A percentile compares a stretch with the other conserved stretches of the same genome.
These are phyloP conservation scores for Phylloporus scabripes DNA, from an alignment of 768 basidiomycete genomes.

Conservation along the genomic window DNA sequence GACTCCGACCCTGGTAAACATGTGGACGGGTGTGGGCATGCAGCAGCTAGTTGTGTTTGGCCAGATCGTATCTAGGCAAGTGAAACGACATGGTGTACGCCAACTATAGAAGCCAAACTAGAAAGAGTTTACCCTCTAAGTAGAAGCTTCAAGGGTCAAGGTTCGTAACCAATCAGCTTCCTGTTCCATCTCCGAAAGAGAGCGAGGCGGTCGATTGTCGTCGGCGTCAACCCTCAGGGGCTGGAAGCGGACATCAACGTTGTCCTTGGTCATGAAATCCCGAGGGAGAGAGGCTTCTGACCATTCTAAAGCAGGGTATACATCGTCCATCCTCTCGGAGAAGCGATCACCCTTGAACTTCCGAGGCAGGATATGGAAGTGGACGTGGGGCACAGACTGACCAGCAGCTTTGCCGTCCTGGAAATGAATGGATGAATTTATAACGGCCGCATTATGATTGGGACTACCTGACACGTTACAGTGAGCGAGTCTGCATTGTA, in stretches of 20 bases:
- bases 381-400: conserved; percentile 73
- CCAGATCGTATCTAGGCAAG: conserved; percentile 27
- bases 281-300: conserved; percentile 48
- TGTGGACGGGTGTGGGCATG: conserved; percentile 35
- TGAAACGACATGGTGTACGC: conserved; percentile 1
- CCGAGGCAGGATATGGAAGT: conserved; percentile 90
- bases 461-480: conserved; percentile 77
- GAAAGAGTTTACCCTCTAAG: not conserved
- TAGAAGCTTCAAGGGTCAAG: conserved; percentile 41
- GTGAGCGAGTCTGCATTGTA: conserved; percentile 84
- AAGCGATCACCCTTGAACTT: conserved; percentile 65
- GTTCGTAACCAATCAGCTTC: conserved; percentile 66
- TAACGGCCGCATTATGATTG: not conserved
- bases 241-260: conserved; percentile 24
- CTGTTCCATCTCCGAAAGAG: conserved; percentile 69
- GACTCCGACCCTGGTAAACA: conserved; percentile 24
- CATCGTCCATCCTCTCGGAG: conserved; percentile 56
- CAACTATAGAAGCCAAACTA: not conserved
- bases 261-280: conserved; percentile 27
- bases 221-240: conserved; percentile 63
- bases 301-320: conserved; percentile 74
- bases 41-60: conserved; percentile 30
- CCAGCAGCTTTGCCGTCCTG: conserved; percentile 88
- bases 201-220: conserved; percentile 57
- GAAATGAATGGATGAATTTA: conserved; percentile 2